phyloP scores from a whole-genome alignment of 768 basidiomycete genomes.

The Aureoboletus auriporus region DNA sequence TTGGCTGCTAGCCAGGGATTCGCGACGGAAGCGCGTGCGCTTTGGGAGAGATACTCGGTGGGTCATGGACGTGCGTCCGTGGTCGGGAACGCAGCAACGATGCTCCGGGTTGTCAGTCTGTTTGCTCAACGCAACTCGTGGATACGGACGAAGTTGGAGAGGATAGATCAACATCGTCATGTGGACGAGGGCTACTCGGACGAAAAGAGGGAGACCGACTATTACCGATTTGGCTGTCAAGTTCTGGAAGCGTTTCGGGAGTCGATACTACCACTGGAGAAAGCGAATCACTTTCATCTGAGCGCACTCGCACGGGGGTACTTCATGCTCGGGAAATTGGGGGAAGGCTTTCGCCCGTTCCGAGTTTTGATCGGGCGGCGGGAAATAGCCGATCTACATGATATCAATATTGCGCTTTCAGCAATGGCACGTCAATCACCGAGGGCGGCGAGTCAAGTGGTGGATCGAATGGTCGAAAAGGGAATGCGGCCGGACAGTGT shows the following conservation, averaged over 20 bases:
- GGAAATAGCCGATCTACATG: constrained; percentile 57
- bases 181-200: constrained; percentile 1
- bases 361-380: constrained; percentile 41
- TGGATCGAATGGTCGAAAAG: constrained; percentile 46
- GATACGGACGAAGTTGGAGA: constrained; percentile 14
- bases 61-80: constrained; percentile 41
- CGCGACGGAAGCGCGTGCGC: constrained; percentile 41
- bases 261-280: constrained; percentile 42
- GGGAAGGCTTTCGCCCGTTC: constrained; percentile 46
- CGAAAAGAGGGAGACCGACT: constrained; percentile 4
- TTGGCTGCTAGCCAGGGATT: constrained; percentile 45
- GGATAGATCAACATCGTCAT: background rate
- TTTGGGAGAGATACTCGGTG: constrained; percentile 55
- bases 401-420: constrained; percentile 60
- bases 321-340: constrained; percentile 50
- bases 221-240: constrained; percentile 38
- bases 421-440: constrained; percentile 50
- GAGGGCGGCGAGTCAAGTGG: constrained; percentile 39
- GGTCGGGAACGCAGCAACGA: constrained; percentile 38
- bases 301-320: constrained; percentile 61
- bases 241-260: constrained; percentile 43
- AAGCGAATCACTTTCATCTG: constrained; percentile 46
- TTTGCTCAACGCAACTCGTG: constrained; percentile 28
- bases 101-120: constrained; percentile 43
- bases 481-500: constrained; percentile 51